Base-by-base conservation (phyloP, 371 early-diverging fungal genomes). In the Saksenaea vasiformis region DNA sequence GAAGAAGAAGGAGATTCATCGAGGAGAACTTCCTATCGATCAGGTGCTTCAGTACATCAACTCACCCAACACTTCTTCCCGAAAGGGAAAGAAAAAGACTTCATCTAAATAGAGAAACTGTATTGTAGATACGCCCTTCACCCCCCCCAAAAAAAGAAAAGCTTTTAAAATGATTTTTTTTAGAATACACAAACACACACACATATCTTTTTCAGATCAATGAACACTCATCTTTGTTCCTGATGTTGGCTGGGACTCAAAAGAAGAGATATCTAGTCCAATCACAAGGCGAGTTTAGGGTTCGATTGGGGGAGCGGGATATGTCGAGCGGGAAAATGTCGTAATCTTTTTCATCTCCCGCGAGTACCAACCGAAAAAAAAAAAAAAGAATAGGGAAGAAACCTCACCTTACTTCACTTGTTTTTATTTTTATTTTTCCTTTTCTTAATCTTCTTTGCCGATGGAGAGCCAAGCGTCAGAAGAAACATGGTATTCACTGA, bases 1-100 rank as follows among this genome's bases (percentile, higher is more conserved):
- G 10, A 55, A 56, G 22, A 43, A 54, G 17, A 17, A 54, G 2
- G 27, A 56, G 15, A 26, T 58, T n/a, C 36, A 77, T 64, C 82
- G 70, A 60, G 87, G 87, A 19, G 77, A 83, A 36, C 68, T 89
- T 67, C 85, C 86, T 3, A 83, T 89, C 44, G 87, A 89, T 15
- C 80, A 87, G 55, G 79, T 87, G 11, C 63, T 89, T 54, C 69
- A 85, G 66, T 89, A 75, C 54, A 89, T 89, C 60, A 83, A 84
- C 61, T 17, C 58, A 35, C 26, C 51, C 57, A 26, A 44, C 61
- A 27, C 39, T 11, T 44, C 62, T 41, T 35, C 66, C 35, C 65
- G 66, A 36, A 75, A 75, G 64, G 67, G 68, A 47, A 69, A 69
- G 51, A 73, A 74, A 65, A 69, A 71, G 65, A 36, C 57, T 19